phyloP scores from a whole-genome alignment of 441 rosid genomes.

The Pelargonium citronellum region DNA sequence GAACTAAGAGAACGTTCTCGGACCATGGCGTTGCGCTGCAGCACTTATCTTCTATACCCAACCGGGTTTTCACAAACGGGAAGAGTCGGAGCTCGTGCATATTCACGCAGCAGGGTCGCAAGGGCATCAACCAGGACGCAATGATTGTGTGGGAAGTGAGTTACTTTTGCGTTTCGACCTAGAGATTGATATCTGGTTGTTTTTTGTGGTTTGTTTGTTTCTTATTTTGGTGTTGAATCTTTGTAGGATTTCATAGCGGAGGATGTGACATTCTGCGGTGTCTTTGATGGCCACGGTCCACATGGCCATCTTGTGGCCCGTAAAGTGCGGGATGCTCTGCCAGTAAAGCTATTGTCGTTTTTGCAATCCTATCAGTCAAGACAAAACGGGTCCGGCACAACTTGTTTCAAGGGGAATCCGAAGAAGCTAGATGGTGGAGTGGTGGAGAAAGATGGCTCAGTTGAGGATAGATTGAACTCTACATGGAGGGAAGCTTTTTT shows the following conservation, averaged over 20 bases:
- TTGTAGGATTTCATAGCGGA: slow-evolving; percentile 81
- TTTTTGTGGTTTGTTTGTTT: slow-evolving; percentile 19
- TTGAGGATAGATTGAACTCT: slow-evolving; percentile 53
- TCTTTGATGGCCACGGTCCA: slow-evolving; percentile 99
- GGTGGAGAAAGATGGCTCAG: slow-evolving; percentile 50
- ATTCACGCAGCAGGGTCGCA: slow-evolving; percentile 95
- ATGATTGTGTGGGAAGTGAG: slow-evolving; percentile 99
- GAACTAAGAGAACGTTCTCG: slow-evolving; percentile 67
- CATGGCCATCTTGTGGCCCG: slow-evolving; percentile 95
- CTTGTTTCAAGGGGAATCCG: slow-evolving; percentile 48
- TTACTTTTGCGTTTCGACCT: slow-evolving; percentile 21
- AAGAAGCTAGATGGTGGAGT: slow-evolving; percentile 48
- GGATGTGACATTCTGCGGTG: slow-evolving; percentile 84
- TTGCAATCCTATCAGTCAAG: slow-evolving; percentile 44
- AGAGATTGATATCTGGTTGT: neutral
- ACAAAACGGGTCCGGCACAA: slow-evolving; percentile 43
- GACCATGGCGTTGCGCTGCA: slow-evolving; percentile 52
- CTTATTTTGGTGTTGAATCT: slow-evolving; percentile 18
- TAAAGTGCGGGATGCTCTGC: slow-evolving; percentile 86
- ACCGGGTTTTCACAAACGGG: slow-evolving; percentile 64
- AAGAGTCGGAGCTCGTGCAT: slow-evolving; percentile 81
- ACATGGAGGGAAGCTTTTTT: slow-evolving; percentile 83
- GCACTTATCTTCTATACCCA: slow-evolving; percentile 60
- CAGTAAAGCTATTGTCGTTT: slow-evolving; percentile 64
- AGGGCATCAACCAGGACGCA: slow-evolving; percentile 96